Base-by-base conservation (phyloP, 352 stramenopile species). In the Phytopythium sindhum region DNA sequence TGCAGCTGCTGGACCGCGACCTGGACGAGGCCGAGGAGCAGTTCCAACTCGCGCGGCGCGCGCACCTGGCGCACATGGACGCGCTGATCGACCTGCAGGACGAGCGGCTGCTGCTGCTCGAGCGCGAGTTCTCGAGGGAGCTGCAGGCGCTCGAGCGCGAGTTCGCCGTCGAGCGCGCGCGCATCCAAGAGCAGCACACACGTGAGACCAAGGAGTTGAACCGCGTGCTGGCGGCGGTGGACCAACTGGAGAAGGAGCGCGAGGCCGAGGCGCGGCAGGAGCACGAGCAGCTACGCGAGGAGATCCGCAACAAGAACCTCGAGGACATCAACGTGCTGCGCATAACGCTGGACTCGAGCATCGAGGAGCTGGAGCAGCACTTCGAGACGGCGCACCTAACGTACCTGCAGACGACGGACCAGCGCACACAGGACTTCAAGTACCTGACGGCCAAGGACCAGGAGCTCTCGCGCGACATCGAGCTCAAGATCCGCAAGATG, bases 281-380 rank as follows among this genome's bases (percentile, higher is more conserved):
- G 59, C 85, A 93, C 69, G 93, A 98, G 50, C 90, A 97, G 63
- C 70, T 96, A 7, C 81, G 90, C 14, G 93, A 98, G 63, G 94
- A 98, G 66, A 97, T 98, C 60, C 84, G 90, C 65, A 98, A 98
- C 76, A 96, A 96, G 61, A 98, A 98, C 75, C 64, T 97, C 21
- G 96, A 99, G 64, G 85, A 98, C 56, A 97, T 98, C 39, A 98
- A 98, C 68, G 88, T 97, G 26, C 68, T 98, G 29, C 78, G 91
- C 23, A 97, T 97, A 56, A 96, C 87, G 10, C 75, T 98, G 2
- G 94, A 98, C 69, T 96, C 81, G 63, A 96, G 86, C 64, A 97
- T 98, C 54, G 89, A 98, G 68, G 90, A 98, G 63, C 79, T 98
- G 2, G 93, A 98, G 70, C 86, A 97, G 71, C 81, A 98, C 67